phyloP scores from a whole-genome alignment of 2,329 filamentous ascomycete genomes.

The Dactylellina leptospora region DNA sequence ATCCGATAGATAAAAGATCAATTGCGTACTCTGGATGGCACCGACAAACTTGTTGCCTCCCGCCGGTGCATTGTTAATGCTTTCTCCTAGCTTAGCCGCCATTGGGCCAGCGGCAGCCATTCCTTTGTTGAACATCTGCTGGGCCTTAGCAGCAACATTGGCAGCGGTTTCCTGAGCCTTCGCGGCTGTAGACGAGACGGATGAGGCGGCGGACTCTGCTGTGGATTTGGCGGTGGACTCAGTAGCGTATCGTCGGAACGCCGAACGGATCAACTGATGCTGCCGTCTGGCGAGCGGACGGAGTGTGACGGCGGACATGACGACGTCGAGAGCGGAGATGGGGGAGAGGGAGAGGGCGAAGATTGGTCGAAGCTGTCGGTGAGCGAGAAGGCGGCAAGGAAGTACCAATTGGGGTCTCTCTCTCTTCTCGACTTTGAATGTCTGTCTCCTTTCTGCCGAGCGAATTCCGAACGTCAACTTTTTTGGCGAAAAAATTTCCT shows the following conservation, averaged over 20 bases:
- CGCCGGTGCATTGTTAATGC: slow-evolving; percentile 70
- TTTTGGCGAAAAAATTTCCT: slow-evolving; percentile 50
- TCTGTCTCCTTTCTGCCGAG: slow-evolving; percentile 50
- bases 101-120: slow-evolving; percentile 62
- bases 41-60: slow-evolving; percentile 81
- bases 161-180: slow-evolving; percentile 55
- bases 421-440: no score
- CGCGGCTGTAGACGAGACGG: slow-evolving; percentile 28
- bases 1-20: slow-evolving; percentile 12
- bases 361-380: slow-evolving; percentile 19
- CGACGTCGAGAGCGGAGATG: slow-evolving; percentile 5
- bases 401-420: slow-evolving; percentile 15
- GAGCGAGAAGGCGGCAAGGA: slow-evolving; percentile 5
- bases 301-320: slow-evolving; percentile 42
- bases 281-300: slow-evolving; percentile 49
- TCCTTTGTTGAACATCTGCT: slow-evolving; percentile 60
- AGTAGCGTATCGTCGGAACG: slow-evolving; percentile 48
- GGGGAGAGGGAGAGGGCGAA: neutral
- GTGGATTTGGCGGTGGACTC: slow-evolving; percentile 48
- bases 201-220: slow-evolving; percentile 44
- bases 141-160: slow-evolving; percentile 59
- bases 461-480: slow-evolving; percentile 31
- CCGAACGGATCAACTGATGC: slow-evolving; percentile 46
- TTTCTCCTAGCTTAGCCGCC: slow-evolving; percentile 52
- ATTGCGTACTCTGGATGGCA: slow-evolving; percentile 82